Evolutionary conservation across 768 basidiomycete species (phyloP).

Genomic region (Pleurotus cornucopiae): DNA sequence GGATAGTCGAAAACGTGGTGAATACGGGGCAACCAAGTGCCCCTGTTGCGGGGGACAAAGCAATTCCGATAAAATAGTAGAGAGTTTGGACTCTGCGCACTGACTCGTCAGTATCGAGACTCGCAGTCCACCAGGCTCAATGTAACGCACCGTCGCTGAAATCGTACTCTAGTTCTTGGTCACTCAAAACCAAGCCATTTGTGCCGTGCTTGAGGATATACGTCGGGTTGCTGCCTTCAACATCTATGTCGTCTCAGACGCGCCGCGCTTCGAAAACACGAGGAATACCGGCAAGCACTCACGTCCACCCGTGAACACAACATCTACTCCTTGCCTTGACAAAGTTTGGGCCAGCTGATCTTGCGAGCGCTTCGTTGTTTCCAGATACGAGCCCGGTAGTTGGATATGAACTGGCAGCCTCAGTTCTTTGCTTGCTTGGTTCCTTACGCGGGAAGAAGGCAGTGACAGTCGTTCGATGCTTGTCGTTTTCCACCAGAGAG

Average conservation of each 20-base stretch:
- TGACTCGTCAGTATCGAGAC: neutral
- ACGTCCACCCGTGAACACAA: slow-evolving; percentile 12
- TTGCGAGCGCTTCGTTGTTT: slow-evolving; percentile 9
- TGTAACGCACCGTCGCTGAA: slow-evolving; percentile 10
- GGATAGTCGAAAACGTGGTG: slow-evolving; percentile 79
- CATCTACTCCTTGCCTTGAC: slow-evolving; percentile 35
- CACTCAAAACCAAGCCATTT: slow-evolving; percentile 17
- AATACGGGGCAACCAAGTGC: slow-evolving; percentile 66
- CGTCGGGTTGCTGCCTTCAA: neutral
- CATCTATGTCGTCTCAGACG: no score
- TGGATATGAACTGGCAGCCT: slow-evolving; percentile 45
- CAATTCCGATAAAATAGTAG: slow-evolving; percentile 28
- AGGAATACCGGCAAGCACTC: no score
- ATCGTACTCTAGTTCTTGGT: slow-evolving; percentile 27
- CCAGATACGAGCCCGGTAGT: slow-evolving; percentile 13
- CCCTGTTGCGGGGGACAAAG: slow-evolving; percentile 33
- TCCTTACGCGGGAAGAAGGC: slow-evolving; percentile 55
- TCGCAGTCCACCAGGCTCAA: neutral
- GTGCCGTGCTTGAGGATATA: slow-evolving; percentile 20
- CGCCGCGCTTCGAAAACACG: no score
- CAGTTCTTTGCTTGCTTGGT: slow-evolving; percentile 42
- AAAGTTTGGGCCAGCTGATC: slow-evolving; percentile 17
- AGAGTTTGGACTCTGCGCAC: slow-evolving; percentile 18
- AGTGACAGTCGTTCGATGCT: slow-evolving; percentile 81
- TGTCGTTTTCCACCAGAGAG: slow-evolving; percentile 93